Evolutionary conservation across 352 stramenopile genomes (phyloP), one percentile per base, ranked within the genome.

Genomic region (Phytophthora quininea): DNA sequence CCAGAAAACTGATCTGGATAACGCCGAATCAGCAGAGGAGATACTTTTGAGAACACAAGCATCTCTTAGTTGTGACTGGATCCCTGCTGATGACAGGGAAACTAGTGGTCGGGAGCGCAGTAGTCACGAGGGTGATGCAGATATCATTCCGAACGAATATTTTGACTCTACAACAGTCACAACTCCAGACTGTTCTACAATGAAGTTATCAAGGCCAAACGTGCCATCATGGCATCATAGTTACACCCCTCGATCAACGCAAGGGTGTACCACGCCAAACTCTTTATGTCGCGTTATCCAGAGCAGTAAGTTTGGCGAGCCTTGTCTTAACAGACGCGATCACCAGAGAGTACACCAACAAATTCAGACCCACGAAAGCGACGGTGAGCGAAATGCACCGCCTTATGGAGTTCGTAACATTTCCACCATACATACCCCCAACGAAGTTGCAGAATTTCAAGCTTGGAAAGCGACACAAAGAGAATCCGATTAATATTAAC

Each of bases 61-160:
- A 0, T 19, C 47, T 19, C 9, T 27, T 9, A 61, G 24, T 58
- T 2, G 46, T 27, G 47, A 56, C 7, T 9, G 27, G 3, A 8
- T 57, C 12, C 57, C 33, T 10, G 45, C 35, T 11, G 35, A 40
- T 40, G 35, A 40, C 35, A 40, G 35, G 35, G 35, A 40, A 40
- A 6, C 6, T 40, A 40, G 35, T 11, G 35, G 10, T 48, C 42
- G 42, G 19, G 9, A 48, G 42, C n/a, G 42, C 12, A 24, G 11
- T 48, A 27, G n/a, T 27, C 12, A 64, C 12, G 57, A 57, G 2
- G 38, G 45, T 27, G 19, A 56, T 37, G 47, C 51, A 15, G 9
- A n/a, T 14, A 19, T 12, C 24, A 5, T 76, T 43, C 54, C 68
- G 7, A 6, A 11, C 35, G 35, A 68, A 15, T 4, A 71, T 77